Base-by-base conservation (phyloP, 108 stramenopile genomes). In the Cyclostephanos tholiformis region DNA sequence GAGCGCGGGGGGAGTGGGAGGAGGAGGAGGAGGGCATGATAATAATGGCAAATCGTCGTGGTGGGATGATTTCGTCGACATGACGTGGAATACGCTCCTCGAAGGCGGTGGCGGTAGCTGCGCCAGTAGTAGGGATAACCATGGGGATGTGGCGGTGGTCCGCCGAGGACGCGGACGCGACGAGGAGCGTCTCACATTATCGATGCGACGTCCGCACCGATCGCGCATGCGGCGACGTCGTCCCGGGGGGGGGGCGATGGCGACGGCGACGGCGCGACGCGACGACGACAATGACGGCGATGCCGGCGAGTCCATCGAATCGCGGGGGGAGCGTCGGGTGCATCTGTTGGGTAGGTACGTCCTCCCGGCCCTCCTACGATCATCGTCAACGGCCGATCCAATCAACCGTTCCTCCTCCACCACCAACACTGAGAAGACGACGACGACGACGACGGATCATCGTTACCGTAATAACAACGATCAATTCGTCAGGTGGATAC, bases 401-500 rank as follows among this genome's bases (percentile, higher is more conserved):
- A 53, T 17, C 35, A n/a, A n/a, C n/a, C n/a, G n/a, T n/a, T 55
- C 50, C 59, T 68, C 17, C 35, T 48, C 29, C n/a, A n/a, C n/a
- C n/a, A n/a, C n/a, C n/a, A n/a, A n/a, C n/a, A n/a, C n/a, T n/a
- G n/a, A n/a, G n/a, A n/a, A n/a, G 48, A 36, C 49, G 26, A 63
- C 29, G 29, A 7, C 58, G 32, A 32, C 32, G 32, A 32, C 32
- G 4, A 4, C 32, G 32, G 32, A 32, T 32, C 32, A 32, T 4
- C 39, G 17, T 25, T 25, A 20, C 25, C 52, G 1, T 13, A 30
- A 38, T 3, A 12, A 63, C 29, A 52, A 66, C 49, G 65, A 66
- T 44, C 41, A 64, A 43, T 82, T 95, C n/a, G 53, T 91, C 63
- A 87, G 85, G 57, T 95, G 90, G 90, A 64, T 76, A 7, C 80